Evolutionary conservation across 2,329 filamentous ascomycete species (phyloP).

Genomic region (Cladosporium colombiae): DNA sequence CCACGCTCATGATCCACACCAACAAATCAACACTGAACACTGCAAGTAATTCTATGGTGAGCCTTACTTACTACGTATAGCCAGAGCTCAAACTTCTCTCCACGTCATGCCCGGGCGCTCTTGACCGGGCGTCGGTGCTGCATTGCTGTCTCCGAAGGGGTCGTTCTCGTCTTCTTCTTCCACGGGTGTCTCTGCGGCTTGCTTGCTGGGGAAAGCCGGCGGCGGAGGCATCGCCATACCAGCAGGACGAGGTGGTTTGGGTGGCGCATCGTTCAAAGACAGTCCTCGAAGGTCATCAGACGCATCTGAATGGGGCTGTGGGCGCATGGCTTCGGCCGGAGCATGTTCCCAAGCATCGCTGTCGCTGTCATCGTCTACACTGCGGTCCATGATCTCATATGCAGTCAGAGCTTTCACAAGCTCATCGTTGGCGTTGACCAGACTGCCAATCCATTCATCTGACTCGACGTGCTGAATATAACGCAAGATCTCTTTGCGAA

Average conservation of each 20-base stretch:
- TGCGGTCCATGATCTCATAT: slow-evolving; percentile 89
- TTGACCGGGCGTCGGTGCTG: slow-evolving; percentile 56
- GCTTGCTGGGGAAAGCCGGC: slow-evolving; percentile 42
- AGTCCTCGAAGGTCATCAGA: slow-evolving; percentile 49
- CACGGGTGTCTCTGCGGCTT: slow-evolving; percentile 45
- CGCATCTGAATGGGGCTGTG: slow-evolving; percentile 27
- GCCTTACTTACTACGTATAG: background rate
- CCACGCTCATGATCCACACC: background rate
- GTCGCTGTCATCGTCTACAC: slow-evolving; percentile 72
- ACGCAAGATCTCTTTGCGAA: slow-evolving; percentile 80
- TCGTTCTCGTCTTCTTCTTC: slow-evolving; percentile 79
- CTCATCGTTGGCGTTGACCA: slow-evolving; percentile 93
- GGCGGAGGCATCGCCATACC: slow-evolving; percentile 42
- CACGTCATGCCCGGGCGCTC: slow-evolving; percentile 44
- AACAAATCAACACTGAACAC: background rate
- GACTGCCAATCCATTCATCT: slow-evolving; percentile 86
- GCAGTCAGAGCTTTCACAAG: slow-evolving; percentile 92
- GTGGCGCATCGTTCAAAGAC: slow-evolving; percentile 46
- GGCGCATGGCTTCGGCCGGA: slow-evolving; percentile 13
- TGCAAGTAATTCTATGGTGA: background rate
- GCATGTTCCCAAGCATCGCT: slow-evolving; percentile 58
- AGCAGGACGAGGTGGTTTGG: slow-evolving; percentile 53
- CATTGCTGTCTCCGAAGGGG: slow-evolving; percentile 83
- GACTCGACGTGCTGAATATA: slow-evolving; percentile 92
- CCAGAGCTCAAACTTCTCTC: slow-evolving; percentile 28